A percentile compares a stretch with the other conserved stretches of the same genome.
Evolutionary conservation across 495 filamentous ascomycete species (phyloP).

Genomic region (Barbatosphaeria neglecta): DNA sequence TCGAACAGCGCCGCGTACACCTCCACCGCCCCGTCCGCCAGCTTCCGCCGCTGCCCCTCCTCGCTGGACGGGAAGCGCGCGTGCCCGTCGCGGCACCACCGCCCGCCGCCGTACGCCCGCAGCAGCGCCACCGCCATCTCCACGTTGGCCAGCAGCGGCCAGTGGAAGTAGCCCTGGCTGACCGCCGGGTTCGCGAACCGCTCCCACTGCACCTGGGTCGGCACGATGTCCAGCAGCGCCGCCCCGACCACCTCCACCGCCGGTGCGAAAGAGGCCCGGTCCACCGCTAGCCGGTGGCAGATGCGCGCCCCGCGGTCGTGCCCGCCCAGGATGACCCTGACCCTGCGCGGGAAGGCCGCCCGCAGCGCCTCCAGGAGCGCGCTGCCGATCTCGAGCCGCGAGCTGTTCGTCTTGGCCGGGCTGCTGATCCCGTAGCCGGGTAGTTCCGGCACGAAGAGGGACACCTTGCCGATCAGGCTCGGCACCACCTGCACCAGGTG

Average conservation of each 20-base stretch:
- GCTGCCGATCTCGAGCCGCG: conserved; percentile 25
- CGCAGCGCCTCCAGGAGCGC: conserved; percentile 22
- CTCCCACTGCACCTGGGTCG: conserved; percentile 28
- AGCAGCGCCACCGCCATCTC: conserved; percentile 33
- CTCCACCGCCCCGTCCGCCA: conserved; percentile 13
- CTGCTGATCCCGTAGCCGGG: conserved; percentile 35
- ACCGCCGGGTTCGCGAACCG: conserved; percentile 13
- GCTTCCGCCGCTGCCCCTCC: conserved; percentile 3
- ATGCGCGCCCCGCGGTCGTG: conserved; percentile 40
- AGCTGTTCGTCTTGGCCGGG: conserved; percentile 7
- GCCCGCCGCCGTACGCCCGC: conserved; percentile 24
- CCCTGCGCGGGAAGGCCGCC: conserved; percentile 10
- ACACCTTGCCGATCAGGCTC: conserved; percentile 4
- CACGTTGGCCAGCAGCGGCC: conserved; percentile 38
- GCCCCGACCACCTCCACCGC: conserved; percentile 18
- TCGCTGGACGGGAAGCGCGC: conserved; percentile 16
- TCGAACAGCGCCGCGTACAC: conserved; percentile 31
- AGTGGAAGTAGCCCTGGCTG: conserved; percentile 31
- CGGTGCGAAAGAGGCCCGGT: conserved; percentile 1
- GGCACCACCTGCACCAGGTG: conserved; percentile 3
- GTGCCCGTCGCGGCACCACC: conserved; percentile 20
- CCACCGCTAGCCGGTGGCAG: conserved; percentile 31
- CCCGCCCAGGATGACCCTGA: conserved; percentile 23
- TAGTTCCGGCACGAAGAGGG: conserved; percentile 32
- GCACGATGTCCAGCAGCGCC: conserved; percentile 38